Conservation (phyloP, 2,329 filamentous ascomycete species). For the Pyrenophora tritici-repentis region DNA sequence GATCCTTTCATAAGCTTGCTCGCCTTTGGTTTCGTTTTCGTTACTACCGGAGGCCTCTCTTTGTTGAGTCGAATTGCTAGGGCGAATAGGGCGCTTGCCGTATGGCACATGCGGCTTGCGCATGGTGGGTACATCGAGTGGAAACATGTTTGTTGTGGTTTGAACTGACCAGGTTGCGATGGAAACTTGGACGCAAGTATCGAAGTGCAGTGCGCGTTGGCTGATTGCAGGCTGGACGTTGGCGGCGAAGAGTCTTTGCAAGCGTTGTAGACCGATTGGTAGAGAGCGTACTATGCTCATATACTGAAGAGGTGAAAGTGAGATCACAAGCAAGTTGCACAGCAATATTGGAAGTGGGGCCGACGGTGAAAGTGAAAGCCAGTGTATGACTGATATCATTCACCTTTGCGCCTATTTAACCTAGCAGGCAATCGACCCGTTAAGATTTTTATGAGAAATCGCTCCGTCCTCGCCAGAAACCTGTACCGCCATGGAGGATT, state of each 20-base stretch:
- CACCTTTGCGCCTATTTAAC: conserved; percentile 1
- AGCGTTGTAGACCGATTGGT: background rate
- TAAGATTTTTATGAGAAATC: conserved; percentile 13
- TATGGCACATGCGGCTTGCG: conserved; percentile 1
- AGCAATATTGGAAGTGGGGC: background rate
- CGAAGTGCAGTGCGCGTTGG: background rate
- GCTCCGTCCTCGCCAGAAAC: conserved; percentile 9
- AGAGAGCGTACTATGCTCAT: background rate
- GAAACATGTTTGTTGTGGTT: background rate
- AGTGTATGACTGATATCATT: background rate
- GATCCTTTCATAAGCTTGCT: conserved; percentile 2
- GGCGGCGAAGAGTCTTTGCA: background rate
- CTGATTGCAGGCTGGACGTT: background rate
- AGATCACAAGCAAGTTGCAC: background rate
- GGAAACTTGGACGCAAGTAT: background rate
- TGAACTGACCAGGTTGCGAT: background rate
- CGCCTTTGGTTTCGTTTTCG: conserved; percentile 6
- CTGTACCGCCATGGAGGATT: background rate
- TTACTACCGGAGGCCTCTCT: background rate
- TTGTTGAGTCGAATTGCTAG: no score
- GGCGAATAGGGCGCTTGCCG: background rate
- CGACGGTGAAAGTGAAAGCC: conserved; percentile 6
- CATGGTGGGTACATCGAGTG: background rate
- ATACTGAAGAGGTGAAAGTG: background rate
- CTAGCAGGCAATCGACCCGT: background rate